Base-by-base conservation (phyloP, 768 basidiomycete genomes). In the Lactifluus volemus region DNA sequence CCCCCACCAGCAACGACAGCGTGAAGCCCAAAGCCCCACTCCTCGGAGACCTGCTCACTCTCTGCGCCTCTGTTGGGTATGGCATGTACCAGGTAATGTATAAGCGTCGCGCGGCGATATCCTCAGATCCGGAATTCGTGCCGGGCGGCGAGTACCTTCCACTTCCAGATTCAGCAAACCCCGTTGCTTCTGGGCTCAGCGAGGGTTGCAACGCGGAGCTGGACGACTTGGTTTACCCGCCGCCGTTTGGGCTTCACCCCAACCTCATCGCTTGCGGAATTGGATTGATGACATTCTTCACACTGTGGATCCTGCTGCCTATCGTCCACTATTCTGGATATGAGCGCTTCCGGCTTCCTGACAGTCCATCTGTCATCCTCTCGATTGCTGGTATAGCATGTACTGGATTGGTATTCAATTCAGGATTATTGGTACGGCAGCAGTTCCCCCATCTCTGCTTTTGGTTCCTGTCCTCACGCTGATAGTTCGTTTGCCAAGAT, bases 11-110 rank as follows among this genome's bases (percentile, higher is more conserved):
- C 34, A 10, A 36, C 34, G 4, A 36, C 34, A 39, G 36, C 38
- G 42, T 49, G 39, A 63, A 49, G 32, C 78, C 76, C 30, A 74
- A 78, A 0, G 77, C 82, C 1, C 85, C 89, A 11, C 73, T 92
- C 21, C 48, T 87, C 29, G 91, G 91, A n/a, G 84, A 91, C 67
- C 66, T 86, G 25, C 69, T 93, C 55, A 89, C 88, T 1, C 79
- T 93, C 34, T 61, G 81, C 15, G 89, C 88, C 6, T 87, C 90
- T 4, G 67, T 92, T 59, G 73, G 78, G 14, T 92, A 88, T 69
- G 88, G 84, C 14, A 73, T 89, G 6, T 92, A 92, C 66, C 89
- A 92, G 76, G 90, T 92, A 49, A 69, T 90, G 45, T 93, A 93
- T 81, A 93, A 91, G 76, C 82, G 79, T 70, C 84, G 89, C 67